Conservation (phyloP, 2,329 filamentous ascomycete species). For the Byssothecium circinans region DNA sequence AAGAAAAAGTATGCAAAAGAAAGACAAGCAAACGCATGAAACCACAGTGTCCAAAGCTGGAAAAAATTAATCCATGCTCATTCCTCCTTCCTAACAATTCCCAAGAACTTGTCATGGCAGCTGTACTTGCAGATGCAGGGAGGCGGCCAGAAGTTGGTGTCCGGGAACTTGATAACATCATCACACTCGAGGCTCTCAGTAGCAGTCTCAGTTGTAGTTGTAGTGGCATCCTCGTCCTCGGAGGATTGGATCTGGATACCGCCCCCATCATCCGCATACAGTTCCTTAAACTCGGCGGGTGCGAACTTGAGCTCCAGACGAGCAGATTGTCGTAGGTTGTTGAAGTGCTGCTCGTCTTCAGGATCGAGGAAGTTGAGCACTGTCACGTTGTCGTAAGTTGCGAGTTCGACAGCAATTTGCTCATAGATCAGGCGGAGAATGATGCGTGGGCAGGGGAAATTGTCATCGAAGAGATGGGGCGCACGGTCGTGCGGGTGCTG, state of each 20-base stretch:
- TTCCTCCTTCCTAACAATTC: not conserved
- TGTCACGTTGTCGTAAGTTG: conserved; percentile 9
- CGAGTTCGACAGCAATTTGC: conserved; percentile 19
- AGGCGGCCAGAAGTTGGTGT: not conserved
- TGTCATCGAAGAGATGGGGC: conserved; percentile 21
- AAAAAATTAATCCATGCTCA: too few species aligned
- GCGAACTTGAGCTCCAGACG: not conserved
- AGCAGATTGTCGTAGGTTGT: not conserved
- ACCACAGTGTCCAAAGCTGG: too few species aligned
- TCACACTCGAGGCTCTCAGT: too few species aligned
- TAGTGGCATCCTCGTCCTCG: too few species aligned
- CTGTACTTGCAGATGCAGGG: too few species aligned
- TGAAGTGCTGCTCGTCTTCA: conserved; percentile 16
- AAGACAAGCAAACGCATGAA: too few species aligned
- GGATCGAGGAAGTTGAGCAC: conserved; percentile 25
- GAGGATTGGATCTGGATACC: not conserved
- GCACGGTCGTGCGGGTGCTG: not conserved
- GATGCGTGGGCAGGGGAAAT: conserved; percentile 22
- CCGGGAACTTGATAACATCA: not conserved
- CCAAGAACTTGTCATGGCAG: too few species aligned
- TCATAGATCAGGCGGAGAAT: conserved; percentile 32
- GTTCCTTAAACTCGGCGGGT: not conserved
- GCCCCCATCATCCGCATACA: not conserved
- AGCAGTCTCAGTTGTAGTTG: too few species aligned
- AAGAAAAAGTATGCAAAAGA: too few species aligned